Base-by-base conservation (phyloP, 495 filamentous ascomycete species). In the Podospora pseudopauciseta region DNA sequence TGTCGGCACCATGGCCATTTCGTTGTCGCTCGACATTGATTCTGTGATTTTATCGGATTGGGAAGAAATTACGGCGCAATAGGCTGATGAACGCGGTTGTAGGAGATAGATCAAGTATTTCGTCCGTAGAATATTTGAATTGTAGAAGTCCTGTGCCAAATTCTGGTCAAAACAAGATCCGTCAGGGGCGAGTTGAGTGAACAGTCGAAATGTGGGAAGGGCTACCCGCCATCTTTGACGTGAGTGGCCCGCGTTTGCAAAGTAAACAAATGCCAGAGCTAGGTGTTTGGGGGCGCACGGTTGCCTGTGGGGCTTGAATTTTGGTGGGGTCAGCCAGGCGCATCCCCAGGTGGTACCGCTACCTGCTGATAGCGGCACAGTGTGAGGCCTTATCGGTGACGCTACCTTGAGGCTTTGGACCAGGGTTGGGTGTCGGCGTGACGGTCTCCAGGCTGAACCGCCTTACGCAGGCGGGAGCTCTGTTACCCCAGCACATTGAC, bases 221-320 rank as follows among this genome's bases (percentile, higher is more conserved):
- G 54, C 39, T 28, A 56, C 27, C 62, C 58, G 70, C 66, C 63
- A 59, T 53, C 58, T 65, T 59, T 58, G 68, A 70, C 62, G 65
- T 76, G 75, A 77, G 62, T 79, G 77, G 77, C 65, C 67, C 62
- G 68, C 28, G 60, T 71, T 68, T 59, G 55, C 23, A 67, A 74
- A 76, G 77, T 79, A 79, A 80, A 80, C 77, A 79, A 80, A 77
- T 62, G 63, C 6, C n/a, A 55, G 28, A 63, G 70, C 70, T 65
- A 32, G 58, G 66, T 23, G 23, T 61, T 67, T 61, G 66, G 19
- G 19, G 19, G 44, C 16, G 16, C 61, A 63, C 61, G 20, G 61
- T 18, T 32, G 16, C n/a, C 4, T 49, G 15, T 49, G n/a, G 4
- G 16, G 2, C n/a, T 59, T 19, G 59, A 11, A 28, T 61, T 34